Evolutionary conservation across 345 rosid species (phyloP).

Genomic region (Ailanthus altissimus): DNA sequence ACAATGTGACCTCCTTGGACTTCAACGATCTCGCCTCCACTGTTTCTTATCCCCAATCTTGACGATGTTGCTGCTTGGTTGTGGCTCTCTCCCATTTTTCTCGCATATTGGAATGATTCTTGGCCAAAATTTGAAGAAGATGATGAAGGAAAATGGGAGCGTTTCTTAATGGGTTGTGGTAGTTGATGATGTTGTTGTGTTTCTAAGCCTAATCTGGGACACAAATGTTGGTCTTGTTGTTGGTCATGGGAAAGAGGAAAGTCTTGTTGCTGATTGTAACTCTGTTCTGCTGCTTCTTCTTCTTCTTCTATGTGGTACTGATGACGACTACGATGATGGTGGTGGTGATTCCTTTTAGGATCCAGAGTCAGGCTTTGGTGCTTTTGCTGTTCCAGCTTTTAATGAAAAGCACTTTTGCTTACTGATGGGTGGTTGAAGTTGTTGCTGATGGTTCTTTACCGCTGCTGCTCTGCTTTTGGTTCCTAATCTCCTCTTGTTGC

Average conservation of each 20-base stretch:
- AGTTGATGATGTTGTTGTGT: slow-evolving; percentile 22
- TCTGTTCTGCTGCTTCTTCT: slow-evolving; percentile 17
- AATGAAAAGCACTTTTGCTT: slow-evolving; percentile 27
- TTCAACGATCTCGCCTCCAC: slow-evolving; percentile 73
- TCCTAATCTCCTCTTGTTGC: slow-evolving; percentile 39
- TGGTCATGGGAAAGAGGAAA: slow-evolving; percentile 18
- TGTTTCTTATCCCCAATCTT: slow-evolving; percentile 53
- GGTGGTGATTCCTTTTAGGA: slow-evolving; percentile 52
- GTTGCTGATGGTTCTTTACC: slow-evolving; percentile 25
- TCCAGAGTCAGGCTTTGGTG: slow-evolving; percentile 53
- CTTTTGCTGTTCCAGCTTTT: slow-evolving; percentile 59
- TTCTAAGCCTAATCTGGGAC: slow-evolving; percentile 34
- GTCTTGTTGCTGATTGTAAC: slow-evolving; percentile 16
- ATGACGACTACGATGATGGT: slow-evolving; percentile 19
- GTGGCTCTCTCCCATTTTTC: slow-evolving; percentile 51
- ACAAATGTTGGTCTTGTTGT: slow-evolving; percentile 33
- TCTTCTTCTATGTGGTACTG: slow-evolving; percentile 31
- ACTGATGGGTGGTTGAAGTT: slow-evolving; percentile 21
- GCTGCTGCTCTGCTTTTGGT: slow-evolving; percentile 19
- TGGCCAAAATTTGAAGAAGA: slow-evolving; percentile 34
- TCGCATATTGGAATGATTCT: slow-evolving; percentile 47
- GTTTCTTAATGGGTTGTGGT: slow-evolving; percentile 43
- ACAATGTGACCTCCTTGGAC: slow-evolving; percentile 98
- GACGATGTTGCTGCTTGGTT: slow-evolving; percentile 51
- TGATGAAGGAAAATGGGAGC: slow-evolving; percentile 35